Percentiles rank a stretch among this genome's conserved stretches.
Evolutionary conservation across 441 rosid species (phyloP).

Genomic region (Melastoma candidum): DNA sequence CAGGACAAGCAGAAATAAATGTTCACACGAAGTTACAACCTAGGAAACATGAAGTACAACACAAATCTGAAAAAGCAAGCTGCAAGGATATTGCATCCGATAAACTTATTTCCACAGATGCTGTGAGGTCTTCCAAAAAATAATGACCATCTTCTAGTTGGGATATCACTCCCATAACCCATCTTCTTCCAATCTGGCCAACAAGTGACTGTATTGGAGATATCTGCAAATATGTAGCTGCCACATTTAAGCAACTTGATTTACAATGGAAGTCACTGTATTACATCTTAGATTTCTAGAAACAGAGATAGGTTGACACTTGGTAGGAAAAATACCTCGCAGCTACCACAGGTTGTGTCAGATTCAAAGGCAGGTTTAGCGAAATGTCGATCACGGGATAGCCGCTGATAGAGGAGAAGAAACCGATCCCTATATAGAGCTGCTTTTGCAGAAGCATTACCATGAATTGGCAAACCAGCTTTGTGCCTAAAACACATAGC

Average conservation of each 20-base stretch:
- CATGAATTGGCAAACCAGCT: constrained; percentile 57
- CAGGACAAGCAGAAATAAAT: no score
- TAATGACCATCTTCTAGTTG: constrained; percentile 98
- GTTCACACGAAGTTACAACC: no score
- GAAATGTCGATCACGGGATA: constrained; percentile 74
- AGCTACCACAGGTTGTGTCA: constrained; percentile 49
- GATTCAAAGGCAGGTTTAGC: constrained; percentile 66
- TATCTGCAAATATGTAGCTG: constrained; percentile 32
- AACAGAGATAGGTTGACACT: not conserved
- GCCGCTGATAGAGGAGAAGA: constrained; percentile 66
- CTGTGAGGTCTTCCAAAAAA: constrained; percentile 85
- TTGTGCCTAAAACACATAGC: constrained; percentile 33
- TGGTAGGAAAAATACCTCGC: constrained; percentile 42
- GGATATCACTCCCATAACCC: constrained; percentile 98
- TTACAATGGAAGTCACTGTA: no score
- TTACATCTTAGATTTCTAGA: no score
- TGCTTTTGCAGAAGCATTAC: constrained; percentile 67
- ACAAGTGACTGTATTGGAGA: constrained; percentile 77
- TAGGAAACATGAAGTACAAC: no score
- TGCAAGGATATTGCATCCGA: constrained; percentile 88
- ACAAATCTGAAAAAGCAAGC: not conserved
- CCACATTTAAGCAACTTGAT: no score
- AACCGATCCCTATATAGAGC: constrained; percentile 64
- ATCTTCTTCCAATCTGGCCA: constrained; percentile 64
- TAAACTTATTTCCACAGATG: constrained; percentile 79